Conservation (phyloP, 2,329 filamentous ascomycete genomes). For the Lomentospora prolificans region DNA sequence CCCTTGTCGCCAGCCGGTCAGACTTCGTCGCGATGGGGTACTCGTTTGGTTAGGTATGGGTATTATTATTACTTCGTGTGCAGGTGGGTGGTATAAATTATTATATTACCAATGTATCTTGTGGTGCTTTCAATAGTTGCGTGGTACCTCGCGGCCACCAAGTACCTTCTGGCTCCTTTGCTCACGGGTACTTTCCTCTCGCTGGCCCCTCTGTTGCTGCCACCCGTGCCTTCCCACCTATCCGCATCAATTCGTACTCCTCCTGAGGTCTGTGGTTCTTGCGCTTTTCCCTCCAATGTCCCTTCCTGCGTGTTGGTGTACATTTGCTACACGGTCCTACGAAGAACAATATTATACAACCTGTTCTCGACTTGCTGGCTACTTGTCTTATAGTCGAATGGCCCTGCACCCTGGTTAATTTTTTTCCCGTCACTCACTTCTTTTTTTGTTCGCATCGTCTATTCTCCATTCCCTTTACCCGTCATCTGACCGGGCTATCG, state of each 20-base stretch:
- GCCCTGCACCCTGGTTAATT: neutral
- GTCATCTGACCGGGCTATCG: neutral
- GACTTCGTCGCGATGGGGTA: neutral
- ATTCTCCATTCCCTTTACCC: neutral
- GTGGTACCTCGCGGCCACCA: neutral
- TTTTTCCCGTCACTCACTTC: neutral
- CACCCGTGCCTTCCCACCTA: neutral
- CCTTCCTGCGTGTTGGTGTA: neutral
- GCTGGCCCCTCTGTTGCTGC: neutral
- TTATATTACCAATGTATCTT: neutral
- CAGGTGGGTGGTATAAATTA: neutral
- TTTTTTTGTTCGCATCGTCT: neutral
- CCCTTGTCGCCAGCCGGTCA: constrained; percentile 1
- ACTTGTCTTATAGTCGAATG: too few species aligned
- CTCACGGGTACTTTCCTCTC: neutral
- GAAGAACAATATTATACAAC: neutral
- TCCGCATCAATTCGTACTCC: neutral
- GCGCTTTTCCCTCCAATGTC: neutral
- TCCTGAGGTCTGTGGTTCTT: neutral
- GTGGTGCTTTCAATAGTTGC: neutral
- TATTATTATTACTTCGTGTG: neutral
- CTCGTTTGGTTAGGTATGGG: too few species aligned
- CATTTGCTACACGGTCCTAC: too few species aligned
- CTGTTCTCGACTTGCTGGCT: too few species aligned
- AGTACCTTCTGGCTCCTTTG: too few species aligned